Conservation (phyloP, 371 early-diverging fungal genomes). For the Mortierella sp. region DNA sequence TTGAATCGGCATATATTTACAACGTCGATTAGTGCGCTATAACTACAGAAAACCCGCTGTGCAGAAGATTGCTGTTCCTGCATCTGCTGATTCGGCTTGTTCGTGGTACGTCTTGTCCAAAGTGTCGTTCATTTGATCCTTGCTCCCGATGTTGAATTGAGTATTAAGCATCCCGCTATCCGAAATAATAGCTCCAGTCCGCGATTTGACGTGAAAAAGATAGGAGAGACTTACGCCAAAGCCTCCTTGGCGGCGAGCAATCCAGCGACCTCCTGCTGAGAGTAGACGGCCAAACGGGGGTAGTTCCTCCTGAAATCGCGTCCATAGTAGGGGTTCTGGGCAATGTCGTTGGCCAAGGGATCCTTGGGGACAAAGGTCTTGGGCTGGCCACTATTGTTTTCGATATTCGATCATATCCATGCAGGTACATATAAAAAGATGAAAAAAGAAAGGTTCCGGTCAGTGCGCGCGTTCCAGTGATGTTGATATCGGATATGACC, state of each 20-base stretch:
- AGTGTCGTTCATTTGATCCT: neutral
- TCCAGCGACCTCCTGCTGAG: slow-evolving; percentile 82
- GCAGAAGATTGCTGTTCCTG: too few species aligned
- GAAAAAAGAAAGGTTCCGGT: neutral
- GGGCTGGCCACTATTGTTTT: slow-evolving; percentile 64
- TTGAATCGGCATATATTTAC: neutral
- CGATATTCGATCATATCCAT: neutral
- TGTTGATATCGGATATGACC: neutral
- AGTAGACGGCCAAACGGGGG: slow-evolving; percentile 89
- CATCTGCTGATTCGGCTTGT: neutral
- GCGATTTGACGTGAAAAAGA: neutral
- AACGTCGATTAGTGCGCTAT: neutral
- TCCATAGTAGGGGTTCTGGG: slow-evolving; percentile 91
- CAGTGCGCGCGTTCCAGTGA: neutral
- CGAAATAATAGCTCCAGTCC: too few species aligned
- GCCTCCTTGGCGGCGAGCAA: slow-evolving; percentile 67
- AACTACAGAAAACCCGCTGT: neutral
- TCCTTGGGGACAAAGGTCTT: slow-evolving; percentile 70
- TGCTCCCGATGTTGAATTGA: neutral
- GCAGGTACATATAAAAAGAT: neutral
- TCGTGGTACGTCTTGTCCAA: neutral
- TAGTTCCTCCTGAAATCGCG: slow-evolving; percentile 93
- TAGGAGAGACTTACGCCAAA: slow-evolving; percentile 34
- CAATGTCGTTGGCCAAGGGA: slow-evolving; percentile 72
- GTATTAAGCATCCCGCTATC: neutral